Conservation (phyloP, 2,329 filamentous ascomycete genomes). For the Pyrenochaeta sp. region DNA sequence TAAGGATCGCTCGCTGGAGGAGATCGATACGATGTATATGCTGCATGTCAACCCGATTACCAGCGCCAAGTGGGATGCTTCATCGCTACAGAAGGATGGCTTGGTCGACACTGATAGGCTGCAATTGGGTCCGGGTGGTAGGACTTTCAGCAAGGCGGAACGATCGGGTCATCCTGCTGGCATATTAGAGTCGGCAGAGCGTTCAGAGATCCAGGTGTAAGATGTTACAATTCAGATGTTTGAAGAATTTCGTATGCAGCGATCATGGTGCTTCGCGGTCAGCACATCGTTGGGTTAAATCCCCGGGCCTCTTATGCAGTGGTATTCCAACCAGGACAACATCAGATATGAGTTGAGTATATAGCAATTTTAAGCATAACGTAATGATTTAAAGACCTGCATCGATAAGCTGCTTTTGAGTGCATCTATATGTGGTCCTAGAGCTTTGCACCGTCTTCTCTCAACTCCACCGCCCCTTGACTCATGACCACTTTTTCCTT, state of each 20-base stretch:
- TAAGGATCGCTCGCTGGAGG: constrained; percentile 76
- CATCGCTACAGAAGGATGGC: constrained; percentile 40
- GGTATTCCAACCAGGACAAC: too few species aligned
- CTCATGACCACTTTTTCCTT: constrained; percentile 16
- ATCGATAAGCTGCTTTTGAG: neutral
- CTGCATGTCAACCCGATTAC: constrained; percentile 70
- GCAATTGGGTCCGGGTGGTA: constrained; percentile 42
- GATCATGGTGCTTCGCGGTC: neutral
- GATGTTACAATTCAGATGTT: neutral
- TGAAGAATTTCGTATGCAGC: neutral
- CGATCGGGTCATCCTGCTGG: constrained; percentile 30
- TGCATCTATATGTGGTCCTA: neutral
- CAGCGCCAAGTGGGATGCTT: constrained; percentile 62
- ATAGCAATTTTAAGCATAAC: too few species aligned
- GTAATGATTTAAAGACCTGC: too few species aligned
- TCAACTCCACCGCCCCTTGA: constrained; percentile 7
- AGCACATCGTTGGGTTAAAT: neutral
- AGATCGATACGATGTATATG: constrained; percentile 78
- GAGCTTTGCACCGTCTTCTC: neutral
- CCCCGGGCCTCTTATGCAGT: too few species aligned
- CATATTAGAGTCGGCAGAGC: constrained; percentile 34
- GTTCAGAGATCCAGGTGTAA: constrained; percentile 34
- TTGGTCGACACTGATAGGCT: constrained; percentile 44
- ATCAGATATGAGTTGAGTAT: too few species aligned
- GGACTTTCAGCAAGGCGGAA: constrained; percentile 45